Evolutionary conservation across 2,329 filamentous ascomycete genomes (phyloP).

Genomic region (Zymoseptoria tritici): DNA sequence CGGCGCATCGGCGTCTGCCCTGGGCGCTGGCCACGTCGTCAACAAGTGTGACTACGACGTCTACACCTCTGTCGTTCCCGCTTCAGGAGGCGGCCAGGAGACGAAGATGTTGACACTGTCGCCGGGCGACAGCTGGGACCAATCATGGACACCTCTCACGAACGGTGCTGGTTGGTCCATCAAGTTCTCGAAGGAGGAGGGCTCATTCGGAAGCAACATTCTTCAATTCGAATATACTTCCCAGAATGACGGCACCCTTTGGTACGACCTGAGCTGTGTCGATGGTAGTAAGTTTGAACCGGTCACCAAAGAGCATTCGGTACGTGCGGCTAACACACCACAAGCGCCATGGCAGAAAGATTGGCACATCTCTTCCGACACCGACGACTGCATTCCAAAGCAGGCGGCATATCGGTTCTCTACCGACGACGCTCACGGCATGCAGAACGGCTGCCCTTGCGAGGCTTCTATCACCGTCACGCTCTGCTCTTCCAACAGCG

Average conservation of each 20-base stretch:
- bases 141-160: constrained; percentile 29
- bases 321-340: neutral
- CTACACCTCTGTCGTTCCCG: constrained; percentile 25
- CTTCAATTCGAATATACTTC: constrained; percentile 35
- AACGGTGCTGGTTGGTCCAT: constrained; percentile 32
- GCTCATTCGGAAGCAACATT: constrained; percentile 17
- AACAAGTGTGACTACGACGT: constrained; percentile 29
- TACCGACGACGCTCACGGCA: constrained; percentile 34
- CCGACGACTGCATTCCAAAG: constrained; percentile 21
- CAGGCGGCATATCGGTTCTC: constrained; percentile 33
- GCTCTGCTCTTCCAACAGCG: constrained; percentile 27
- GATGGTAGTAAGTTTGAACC: constrained; percentile 24
- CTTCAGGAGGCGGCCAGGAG: constrained; percentile 21
- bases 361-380: constrained; percentile 30
- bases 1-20: constrained; percentile 17
- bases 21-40: constrained; percentile 25
- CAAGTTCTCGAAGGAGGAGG: constrained; percentile 30
- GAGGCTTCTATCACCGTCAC: constrained; percentile 30
- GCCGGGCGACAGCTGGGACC: constrained; percentile 24
- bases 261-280: constrained; percentile 34
- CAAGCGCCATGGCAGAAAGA: constrained; percentile 28
- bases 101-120: constrained; percentile 20
- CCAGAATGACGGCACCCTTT: constrained; percentile 31
- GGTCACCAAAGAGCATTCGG: neutral
- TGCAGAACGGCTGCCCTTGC: constrained; percentile 29